Evolutionary conservation across 2,329 filamentous ascomycete species (phyloP).

Genomic region (Fusarium torulosum): DNA sequence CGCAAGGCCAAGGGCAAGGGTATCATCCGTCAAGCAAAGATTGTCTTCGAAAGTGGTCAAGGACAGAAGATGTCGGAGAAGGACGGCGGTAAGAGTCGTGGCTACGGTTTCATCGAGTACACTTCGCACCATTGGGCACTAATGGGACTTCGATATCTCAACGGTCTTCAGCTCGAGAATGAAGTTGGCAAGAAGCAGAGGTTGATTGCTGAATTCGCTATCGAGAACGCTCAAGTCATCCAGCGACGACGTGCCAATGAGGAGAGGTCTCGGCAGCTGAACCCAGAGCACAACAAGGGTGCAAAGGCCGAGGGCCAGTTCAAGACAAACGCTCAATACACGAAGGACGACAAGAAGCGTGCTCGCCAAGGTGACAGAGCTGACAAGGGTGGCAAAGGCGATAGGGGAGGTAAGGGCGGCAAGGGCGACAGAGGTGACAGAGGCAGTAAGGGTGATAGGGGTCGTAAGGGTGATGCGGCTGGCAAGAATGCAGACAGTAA

Average conservation of each 20-base stretch:
- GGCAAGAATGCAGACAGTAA: constrained; percentile 9
- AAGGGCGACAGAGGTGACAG: constrained; percentile 15
- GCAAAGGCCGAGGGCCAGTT: constrained; percentile 25
- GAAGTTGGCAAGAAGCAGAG: constrained; percentile 84
- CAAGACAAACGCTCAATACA: constrained; percentile 35
- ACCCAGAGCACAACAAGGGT: constrained; percentile 41
- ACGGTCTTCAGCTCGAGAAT: constrained; percentile 75
- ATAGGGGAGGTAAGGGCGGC: background rate
- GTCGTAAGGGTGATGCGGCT: constrained; percentile 13
- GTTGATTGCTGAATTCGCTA: constrained; percentile 95
- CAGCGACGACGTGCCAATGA: constrained; percentile 69
- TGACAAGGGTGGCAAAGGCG: constrained; percentile 26
- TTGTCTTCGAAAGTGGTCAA: constrained; percentile 90
- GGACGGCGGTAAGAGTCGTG: constrained; percentile 84
- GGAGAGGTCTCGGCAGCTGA: constrained; percentile 51
- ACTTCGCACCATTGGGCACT: constrained; percentile 92
- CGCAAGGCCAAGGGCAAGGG: constrained; percentile 85
- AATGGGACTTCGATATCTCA: constrained; percentile 94
- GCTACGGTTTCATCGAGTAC: constrained; percentile 98
- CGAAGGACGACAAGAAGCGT: constrained; percentile 41
- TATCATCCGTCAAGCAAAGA: constrained; percentile 92
- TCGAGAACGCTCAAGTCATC: constrained; percentile 98
- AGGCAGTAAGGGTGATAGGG: constrained; percentile 36
- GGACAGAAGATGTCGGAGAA: constrained; percentile 86
- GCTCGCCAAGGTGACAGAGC: constrained; percentile 37